A percentile compares a stretch with the other conserved stretches of the same genome.
These are phyloP conservation scores for Fonsecaea multimorphosa DNA, from an alignment of 2,329 filamentous ascomycete species.

Conservation along the genomic window DNA sequence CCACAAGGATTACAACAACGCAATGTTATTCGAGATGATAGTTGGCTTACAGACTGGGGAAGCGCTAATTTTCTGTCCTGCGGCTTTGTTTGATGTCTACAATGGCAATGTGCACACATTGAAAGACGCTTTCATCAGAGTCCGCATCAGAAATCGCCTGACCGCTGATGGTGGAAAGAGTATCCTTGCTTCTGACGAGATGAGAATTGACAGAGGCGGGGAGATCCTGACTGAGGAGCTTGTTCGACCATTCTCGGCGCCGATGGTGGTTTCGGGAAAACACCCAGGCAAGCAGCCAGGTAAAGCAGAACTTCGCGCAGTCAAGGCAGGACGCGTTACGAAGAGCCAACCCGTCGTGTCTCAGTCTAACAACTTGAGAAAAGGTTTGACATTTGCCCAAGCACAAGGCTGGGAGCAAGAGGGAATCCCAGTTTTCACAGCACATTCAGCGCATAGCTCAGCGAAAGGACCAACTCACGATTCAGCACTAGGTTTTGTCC, in stretches of 20 bases:
- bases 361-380: neutral
- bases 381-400: neutral
- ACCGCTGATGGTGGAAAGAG: slow-evolving; percentile 54
- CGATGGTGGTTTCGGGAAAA: neutral
- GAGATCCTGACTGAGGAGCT: slow-evolving; percentile 7
- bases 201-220: neutral
- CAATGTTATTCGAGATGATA: slow-evolving; percentile 54
- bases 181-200: slow-evolving; percentile 42
- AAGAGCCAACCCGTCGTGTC: neutral
- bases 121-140: slow-evolving; percentile 45
- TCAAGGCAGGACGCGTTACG: neutral
- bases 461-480: neutral
- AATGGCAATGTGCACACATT: slow-evolving; percentile 36
- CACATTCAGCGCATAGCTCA: neutral
- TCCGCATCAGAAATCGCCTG: slow-evolving; percentile 50
- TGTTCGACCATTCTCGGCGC: slow-evolving; percentile 12
- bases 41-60: slow-evolving; percentile 57
- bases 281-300: neutral
- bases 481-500: neutral
- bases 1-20: slow-evolving; percentile 32
- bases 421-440: neutral
- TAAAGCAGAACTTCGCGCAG: neutral
- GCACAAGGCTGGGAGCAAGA: neutral
- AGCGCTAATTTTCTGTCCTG: slow-evolving; percentile 57
- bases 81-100: slow-evolving; percentile 48